Evolutionary conservation across 306 rosid species (phyloP), one percentile per base, ranked within the genome.

Genomic region (Senna tora): DNA sequence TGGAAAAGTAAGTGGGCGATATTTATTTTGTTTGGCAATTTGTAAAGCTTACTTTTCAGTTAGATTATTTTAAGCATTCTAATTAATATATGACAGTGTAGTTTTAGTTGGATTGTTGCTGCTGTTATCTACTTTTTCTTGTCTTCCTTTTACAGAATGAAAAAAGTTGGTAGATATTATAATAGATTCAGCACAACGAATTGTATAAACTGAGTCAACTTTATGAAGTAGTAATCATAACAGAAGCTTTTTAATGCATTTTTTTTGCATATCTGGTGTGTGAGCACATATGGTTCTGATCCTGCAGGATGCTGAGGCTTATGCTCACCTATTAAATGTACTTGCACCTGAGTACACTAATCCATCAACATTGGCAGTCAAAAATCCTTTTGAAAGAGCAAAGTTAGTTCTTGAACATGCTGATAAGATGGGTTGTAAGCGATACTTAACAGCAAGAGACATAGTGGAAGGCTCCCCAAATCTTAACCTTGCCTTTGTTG

Each of bases 391-490:
- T 34, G 90, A 91, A 87, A 83, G 97, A 83, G 97, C 99, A n/a
- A 91, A 94, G 77, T 83, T 94, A 81, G 95, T 94, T 74, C 91
- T 94, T 32, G 95, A 85, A 74, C 99, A 94, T 68, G 88, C 97
- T 21, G 97, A 94, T 65, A 91, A 89, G 83, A 94, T 94, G 99
- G 97, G 97, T 25, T 91, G 97, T 86, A 94, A 87, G 73, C 73
- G 97, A 82, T 94, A 94, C 75, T 82, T 94, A 68, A 94, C 97
- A 13, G 93, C 96, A 46, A 89, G 91, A 82, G 99, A 94, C 77
- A 91, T 94, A 34, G 83, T 94, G 67, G 99, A 94, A 86, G 99
- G 97, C 58, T 94, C 99, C 42, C 97, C 99, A 22, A 94, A 94
- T 79, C 96, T 94, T 50, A 94, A 94, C 77, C 97, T 94, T 70